Evolutionary conservation across 2,329 filamentous ascomycete genomes (phyloP), one percentile per base, ranked within the genome.

Genomic region (Parafenestella ontariensis): DNA sequence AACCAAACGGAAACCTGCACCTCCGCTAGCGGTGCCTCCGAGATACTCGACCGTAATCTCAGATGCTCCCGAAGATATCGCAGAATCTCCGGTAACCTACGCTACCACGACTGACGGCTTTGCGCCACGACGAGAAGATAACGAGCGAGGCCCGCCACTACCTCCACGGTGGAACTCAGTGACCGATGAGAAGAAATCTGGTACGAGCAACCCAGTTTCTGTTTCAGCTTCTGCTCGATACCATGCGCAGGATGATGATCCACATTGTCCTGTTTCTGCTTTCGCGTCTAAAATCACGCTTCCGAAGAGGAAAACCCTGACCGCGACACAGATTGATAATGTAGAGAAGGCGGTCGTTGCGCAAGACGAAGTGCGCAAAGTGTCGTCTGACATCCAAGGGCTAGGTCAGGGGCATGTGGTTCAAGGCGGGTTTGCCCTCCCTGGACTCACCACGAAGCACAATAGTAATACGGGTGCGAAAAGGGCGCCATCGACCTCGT

Each of bases 241-340:
- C 17, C 48, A 51, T 43, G 40, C 41, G 11, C 50, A 58, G 44
- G 47, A 54, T 46, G 47, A 54, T 46, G 57, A 60, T 17, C 24
- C 50, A 33, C 41, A 33, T 37, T 51, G 49, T 46, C 37, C 54
- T 45, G 42, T 53, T 62, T 59, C 68, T 58, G 60, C 61, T 64
- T 59, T 60, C 65, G 63, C 68, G 68, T 66, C 74, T 69, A 66
- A 68, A 64, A 65, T 77, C 53, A 64, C 73, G 59, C 68, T 79
- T 54, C 76, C 77, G 28, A 79, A 79, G 58, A 74, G 77, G 59
- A 79, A 78, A 72, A 72, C 76, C 66, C 70, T 80, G 74, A 77
- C 75, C 59, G 60, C 70, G 62, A 74, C 72, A 69, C 75, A 77
- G 75, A 70, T 76, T 69, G 67, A 72, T 59, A 76, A 75, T 52